Conservation (phyloP, 495 filamentous ascomycete genomes). For the Hypoxylon cercidicola region DNA sequence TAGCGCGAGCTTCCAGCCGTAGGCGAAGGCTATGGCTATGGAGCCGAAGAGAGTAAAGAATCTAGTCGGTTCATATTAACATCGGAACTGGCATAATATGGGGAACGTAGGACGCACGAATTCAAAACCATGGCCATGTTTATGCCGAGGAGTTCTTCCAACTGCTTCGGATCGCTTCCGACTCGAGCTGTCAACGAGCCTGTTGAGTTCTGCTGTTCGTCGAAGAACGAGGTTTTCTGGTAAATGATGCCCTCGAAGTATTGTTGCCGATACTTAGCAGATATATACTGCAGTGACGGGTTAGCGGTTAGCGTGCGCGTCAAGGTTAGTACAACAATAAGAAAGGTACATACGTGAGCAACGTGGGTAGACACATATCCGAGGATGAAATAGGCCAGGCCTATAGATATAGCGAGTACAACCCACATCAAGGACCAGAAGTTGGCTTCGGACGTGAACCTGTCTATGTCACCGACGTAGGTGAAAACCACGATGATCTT, state of each 20-base stretch:
- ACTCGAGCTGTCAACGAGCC: conserved; percentile 70
- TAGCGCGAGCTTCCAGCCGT: conserved; percentile 68
- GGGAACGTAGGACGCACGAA: conserved; percentile 36
- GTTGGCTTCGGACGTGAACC: conserved; percentile 45
- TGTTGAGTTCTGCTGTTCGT: conserved; percentile 68
- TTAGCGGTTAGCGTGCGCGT: conserved; percentile 36
- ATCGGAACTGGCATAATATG: background rate
- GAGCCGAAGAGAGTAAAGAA: conserved; percentile 61
- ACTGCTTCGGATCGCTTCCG: conserved; percentile 65
- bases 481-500: conserved; percentile 55
- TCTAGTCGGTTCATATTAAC: conserved; percentile 18
- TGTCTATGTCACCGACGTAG: conserved; percentile 31
- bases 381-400: conserved; percentile 53
- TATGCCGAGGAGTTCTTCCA: conserved; percentile 70
- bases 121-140: conserved; percentile 65
- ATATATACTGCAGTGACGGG: conserved; percentile 50
- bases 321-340: background rate
- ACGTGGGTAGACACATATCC: conserved; percentile 47
- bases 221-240: conserved; percentile 72
- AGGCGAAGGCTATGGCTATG: conserved; percentile 61
- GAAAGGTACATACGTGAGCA: conserved; percentile 44
- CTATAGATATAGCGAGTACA: conserved; percentile 53
- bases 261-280: conserved; percentile 65
- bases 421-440: conserved; percentile 64
- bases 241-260: conserved; percentile 66